Evolutionary conservation across 2,329 filamentous ascomycete species (phyloP).

Genomic region (Xylariales sp.): DNA sequence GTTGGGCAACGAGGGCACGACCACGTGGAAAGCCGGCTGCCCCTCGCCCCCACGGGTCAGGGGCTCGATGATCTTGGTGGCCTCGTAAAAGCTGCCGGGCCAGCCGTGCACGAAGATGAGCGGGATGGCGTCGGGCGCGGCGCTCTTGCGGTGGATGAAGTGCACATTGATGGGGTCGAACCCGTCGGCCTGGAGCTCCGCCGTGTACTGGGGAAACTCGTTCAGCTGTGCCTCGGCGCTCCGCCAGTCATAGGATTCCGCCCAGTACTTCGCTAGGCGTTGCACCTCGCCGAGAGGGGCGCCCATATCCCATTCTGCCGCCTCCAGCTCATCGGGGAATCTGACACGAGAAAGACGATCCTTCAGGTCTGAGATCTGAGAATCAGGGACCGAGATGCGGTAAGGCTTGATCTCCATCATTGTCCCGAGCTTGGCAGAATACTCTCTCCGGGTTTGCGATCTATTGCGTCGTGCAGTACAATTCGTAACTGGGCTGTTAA

Average conservation of each 20-base stretch:
- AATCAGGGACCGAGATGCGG: conserved; percentile 46
- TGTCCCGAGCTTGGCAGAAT: too few relatives aligned
- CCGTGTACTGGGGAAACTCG: conserved; percentile 53
- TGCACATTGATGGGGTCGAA: conserved; percentile 59
- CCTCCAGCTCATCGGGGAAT: conserved; percentile 54
- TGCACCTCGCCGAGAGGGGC: conserved; percentile 56
- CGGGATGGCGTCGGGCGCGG: conserved; percentile 34
- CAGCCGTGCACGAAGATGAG: conserved; percentile 27
- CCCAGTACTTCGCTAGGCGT: conserved; percentile 54
- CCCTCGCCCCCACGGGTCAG: conserved; percentile 16
- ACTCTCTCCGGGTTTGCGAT: too few relatives aligned
- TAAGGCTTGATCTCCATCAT: conserved; percentile 34
- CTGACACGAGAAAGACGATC: conserved; percentile 48
- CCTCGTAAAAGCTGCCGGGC: conserved; percentile 59
- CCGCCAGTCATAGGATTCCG: conserved; percentile 56
- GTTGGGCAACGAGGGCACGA: conserved; percentile 44
- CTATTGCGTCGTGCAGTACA: too few relatives aligned
- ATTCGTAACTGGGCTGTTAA: too few relatives aligned
- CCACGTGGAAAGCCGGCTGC: conserved; percentile 37
- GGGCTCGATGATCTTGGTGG: conserved; percentile 45
- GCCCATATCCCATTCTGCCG: conserved; percentile 53
- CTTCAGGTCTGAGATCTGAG: conserved; percentile 45
- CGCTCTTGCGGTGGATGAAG: conserved; percentile 50
- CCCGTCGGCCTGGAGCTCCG: conserved; percentile 47
- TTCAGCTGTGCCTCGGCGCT: conserved; percentile 55